A percentile compares a stretch with the other conserved stretches of the same genome.
Evolutionary conservation across 768 basidiomycete species (phyloP).

Genomic region (Vishniacozyma victoriae): DNA sequence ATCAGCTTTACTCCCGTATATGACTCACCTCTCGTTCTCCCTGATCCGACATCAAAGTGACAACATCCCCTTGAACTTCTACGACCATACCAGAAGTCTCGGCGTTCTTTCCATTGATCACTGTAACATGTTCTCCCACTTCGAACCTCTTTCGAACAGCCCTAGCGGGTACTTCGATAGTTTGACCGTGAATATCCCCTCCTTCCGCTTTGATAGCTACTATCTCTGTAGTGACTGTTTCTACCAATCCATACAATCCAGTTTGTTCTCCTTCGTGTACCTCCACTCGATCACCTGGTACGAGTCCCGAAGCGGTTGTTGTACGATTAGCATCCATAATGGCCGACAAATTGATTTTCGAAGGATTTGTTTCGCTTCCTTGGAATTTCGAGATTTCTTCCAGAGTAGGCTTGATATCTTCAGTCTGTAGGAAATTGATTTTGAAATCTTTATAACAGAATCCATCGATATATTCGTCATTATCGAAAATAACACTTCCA

Average conservation of each 20-base stretch:
- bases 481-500: conserved; percentile 73
- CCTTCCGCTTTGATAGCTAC: conserved; percentile 67
- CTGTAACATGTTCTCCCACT: conserved; percentile 96
- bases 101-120: conserved; percentile 88
- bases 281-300: conserved; percentile 95
- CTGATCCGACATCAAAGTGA: conserved; percentile 97
- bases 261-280: conserved; percentile 95
- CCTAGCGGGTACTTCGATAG: conserved; percentile 53
- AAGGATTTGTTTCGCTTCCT: conserved; percentile 59
- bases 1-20: conserved; percentile 3
- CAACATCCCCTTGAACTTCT: conserved; percentile 71
- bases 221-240: conserved; percentile 78
- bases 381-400: conserved; percentile 94
- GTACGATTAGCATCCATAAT: conserved; percentile 89
- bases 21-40: conserved; percentile 78
- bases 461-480: conserved; percentile 89
- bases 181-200: conserved; percentile 58
- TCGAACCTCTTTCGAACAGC: conserved; percentile 93
- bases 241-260: conserved; percentile 86
- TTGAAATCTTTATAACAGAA: conserved; percentile 96
- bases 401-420: conserved; percentile 88
- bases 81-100: conserved; percentile 96
- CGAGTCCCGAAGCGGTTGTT: conserved; percentile 85
- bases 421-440: conserved; percentile 50
- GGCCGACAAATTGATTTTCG: conserved; percentile 73